These are phyloP conservation scores for Euptelea pleiosperma DNA, from an alignment of 164 flowering plant genomes.

Conservation along the genomic window DNA sequence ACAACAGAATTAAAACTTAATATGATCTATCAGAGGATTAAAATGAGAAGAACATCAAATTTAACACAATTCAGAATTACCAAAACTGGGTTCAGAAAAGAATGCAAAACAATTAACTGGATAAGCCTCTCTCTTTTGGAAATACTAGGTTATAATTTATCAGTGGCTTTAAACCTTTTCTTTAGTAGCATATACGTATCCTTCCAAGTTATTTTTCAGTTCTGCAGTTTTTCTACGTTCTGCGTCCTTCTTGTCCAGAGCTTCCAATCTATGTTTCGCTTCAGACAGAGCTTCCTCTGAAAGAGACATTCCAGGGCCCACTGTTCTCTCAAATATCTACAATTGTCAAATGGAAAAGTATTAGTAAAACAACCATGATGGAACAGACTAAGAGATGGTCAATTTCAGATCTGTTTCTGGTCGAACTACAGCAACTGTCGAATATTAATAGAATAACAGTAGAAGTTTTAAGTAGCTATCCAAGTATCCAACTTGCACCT, in stretches of 20 bases:
- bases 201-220: constrained; percentile 88
- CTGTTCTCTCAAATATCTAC: constrained; percentile 74
- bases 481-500: constrained; percentile 42
- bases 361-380: neutral
- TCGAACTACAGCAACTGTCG: neutral
- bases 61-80: neutral
- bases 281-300: constrained; percentile 65
- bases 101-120: neutral
- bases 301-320: constrained; percentile 70
- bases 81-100: neutral
- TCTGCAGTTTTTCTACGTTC: constrained; percentile 94
- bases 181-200: constrained; percentile 83
- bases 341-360: constrained; percentile 6
- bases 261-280: constrained; percentile 66
- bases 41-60: neutral
- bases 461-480: constrained; percentile 4
- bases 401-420: neutral
- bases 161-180: constrained; percentile 63
- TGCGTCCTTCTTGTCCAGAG: constrained; percentile 76
- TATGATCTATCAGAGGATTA: neutral
- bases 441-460: neutral
- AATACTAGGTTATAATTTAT: neutral
- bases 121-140: neutral
- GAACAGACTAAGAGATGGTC: neutral
- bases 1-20: neutral